Percentiles rank a stretch among this genome's conserved stretches.
These are phyloP conservation scores for Fusarium buxicola DNA, from an alignment of 2,329 filamentous ascomycete genomes.

Conservation along the genomic window DNA sequence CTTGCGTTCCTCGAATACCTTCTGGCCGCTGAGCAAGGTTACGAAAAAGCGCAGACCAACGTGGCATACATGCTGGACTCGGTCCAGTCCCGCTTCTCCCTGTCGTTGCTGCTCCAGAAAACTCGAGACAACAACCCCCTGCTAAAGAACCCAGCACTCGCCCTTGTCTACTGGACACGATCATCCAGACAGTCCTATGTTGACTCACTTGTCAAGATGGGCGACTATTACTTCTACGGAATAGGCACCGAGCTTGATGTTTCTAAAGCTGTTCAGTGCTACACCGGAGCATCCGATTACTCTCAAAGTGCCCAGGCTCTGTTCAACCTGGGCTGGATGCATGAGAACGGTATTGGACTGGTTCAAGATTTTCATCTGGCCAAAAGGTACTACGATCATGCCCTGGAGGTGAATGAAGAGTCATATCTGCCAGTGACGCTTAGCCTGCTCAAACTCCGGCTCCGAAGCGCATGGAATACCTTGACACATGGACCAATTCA, in stretches of 20 bases:
- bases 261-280: conserved; percentile 92
- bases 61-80: conserved; percentile 89
- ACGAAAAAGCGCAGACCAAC: conserved; percentile 89
- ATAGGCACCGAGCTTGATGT: conserved; percentile 78
- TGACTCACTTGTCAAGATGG: conserved; percentile 96
- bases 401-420: conserved; percentile 90
- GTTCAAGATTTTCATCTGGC: conserved; percentile 97
- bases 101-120: conserved; percentile 61
- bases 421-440: conserved; percentile 94
- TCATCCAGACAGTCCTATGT: conserved; percentile 94
- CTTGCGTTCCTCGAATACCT: conserved; percentile 84
- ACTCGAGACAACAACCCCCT: conserved; percentile 50
- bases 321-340: conserved; percentile 99
- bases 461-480: conserved; percentile 93
- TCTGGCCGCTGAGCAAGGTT: conserved; percentile 92
- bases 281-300: conserved; percentile 90
- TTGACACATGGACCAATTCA: conserved; percentile 92
- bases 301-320: conserved; percentile 93
- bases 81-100: conserved; percentile 62
- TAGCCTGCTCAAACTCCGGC: conserved; percentile 84
- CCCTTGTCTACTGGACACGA: conserved; percentile 93
- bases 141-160: conserved; percentile 69
- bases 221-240: conserved; percentile 93
- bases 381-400: conserved; percentile 95
- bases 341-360: conserved; percentile 93